Evolutionary conservation across 164 flowering plant species (phyloP), one percentile per base, ranked within the genome.

Genomic region (Nymphaea colorata): DNA sequence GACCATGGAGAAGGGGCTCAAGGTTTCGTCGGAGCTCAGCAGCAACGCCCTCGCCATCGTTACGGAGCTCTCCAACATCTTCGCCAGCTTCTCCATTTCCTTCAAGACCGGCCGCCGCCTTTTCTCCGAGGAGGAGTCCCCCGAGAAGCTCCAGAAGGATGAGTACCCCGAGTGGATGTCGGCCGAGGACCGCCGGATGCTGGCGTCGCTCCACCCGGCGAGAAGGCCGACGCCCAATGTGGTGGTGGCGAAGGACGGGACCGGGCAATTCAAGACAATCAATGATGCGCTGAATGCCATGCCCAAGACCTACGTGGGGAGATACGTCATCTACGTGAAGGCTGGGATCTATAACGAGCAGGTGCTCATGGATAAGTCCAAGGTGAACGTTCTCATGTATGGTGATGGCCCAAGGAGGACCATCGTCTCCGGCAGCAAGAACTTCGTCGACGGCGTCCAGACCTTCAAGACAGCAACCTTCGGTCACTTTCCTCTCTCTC

Each of bases 321-420:
- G 86, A 59, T 81, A 68, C 11, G 62, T 79, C 5, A 81, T 87
- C 36, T 80, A 84, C 43, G 83, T 85, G 16, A 87, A 85, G 69
- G 86, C 87, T 0, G 88, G 92, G 11, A 16, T 82, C 60, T 87
- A 87, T 61, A 42, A 79, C 6, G 92, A 87, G 77, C 45, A 81
- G 4, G 62, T 87, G 3, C 66, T 55, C 0, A 75, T 87, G 17
- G 68, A 73, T 0, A 78, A 81, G 70, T 68, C 75, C 2, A 66
- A 60, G 64, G 61, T 42, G 16, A 82, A 82, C 59, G 77, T 85
- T 42, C 76, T 74, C 74, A 84, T 87, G 83, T 81, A 81, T 57
- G 93, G 93, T 64, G 93, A 86, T 62, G 90, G 93, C 2, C 82
- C 86, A 3, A 69, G 79, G 74, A 85, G 69, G 82, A 80, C 85